These are phyloP conservation scores for Colletotrichum theobromicola DNA, from an alignment of 2,329 filamentous ascomycete species.

Conservation along the genomic window DNA sequence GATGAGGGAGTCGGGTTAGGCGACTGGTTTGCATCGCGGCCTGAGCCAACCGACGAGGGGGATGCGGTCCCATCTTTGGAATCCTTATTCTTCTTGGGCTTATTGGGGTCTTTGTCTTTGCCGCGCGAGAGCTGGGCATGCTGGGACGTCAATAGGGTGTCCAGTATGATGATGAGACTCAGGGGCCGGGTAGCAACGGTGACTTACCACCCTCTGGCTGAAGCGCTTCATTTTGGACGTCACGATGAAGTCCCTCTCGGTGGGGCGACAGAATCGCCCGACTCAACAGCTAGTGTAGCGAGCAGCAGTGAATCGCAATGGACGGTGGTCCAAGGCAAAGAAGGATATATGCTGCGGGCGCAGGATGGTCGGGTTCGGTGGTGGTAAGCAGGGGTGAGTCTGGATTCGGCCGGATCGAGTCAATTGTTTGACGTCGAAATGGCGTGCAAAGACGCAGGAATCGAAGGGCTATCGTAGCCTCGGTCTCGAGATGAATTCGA, in stretches of 20 bases:
- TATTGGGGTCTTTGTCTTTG: slow-evolving; percentile 86
- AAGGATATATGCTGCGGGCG: background rate
- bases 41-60: slow-evolving; percentile 62
- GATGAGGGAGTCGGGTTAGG: slow-evolving; percentile 81
- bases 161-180: slow-evolving; percentile 11
- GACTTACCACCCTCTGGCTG: slow-evolving; percentile 93
- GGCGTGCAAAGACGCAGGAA: background rate
- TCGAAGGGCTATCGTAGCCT: background rate
- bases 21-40: slow-evolving; percentile 64
- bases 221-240: slow-evolving; percentile 89
- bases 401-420: background rate
- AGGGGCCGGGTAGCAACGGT: slow-evolving; percentile 4
- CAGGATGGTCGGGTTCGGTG: background rate
- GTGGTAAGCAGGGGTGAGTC: background rate
- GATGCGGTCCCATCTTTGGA: slow-evolving; percentile 80
- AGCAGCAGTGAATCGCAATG: slow-evolving; percentile 1
- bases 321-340: slow-evolving; percentile 7
- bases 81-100: slow-evolving; percentile 81
- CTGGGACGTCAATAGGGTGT: slow-evolving; percentile 49
- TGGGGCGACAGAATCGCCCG: slow-evolving; percentile 19
- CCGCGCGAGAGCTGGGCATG: slow-evolving; percentile 84
- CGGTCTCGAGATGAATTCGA: background rate
- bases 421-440: background rate
- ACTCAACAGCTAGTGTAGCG: slow-evolving; percentile 9
- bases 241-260: slow-evolving; percentile 20